phyloP scores from a whole-genome alignment of 495 filamentous ascomycete genomes.

The Talaromyces borbonicus region DNA sequence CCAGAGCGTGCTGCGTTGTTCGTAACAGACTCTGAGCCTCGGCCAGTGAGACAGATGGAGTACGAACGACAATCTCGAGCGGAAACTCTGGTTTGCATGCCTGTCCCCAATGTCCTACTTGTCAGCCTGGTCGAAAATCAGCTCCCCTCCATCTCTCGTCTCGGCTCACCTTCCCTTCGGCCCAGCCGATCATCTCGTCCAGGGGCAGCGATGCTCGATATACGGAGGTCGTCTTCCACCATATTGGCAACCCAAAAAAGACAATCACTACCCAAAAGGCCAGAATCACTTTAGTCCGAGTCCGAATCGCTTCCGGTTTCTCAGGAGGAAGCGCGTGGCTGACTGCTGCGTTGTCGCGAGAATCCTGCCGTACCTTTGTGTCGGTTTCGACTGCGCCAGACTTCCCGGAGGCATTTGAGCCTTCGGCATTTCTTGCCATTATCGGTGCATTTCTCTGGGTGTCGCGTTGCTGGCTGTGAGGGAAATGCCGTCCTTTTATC shows the following conservation, averaged over 20 bases:
- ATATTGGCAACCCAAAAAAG: slow-evolving; percentile 82
- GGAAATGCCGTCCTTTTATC: too few relatives aligned
- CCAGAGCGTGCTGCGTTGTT: slow-evolving; percentile 79
- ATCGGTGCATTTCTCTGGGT: slow-evolving; percentile 26
- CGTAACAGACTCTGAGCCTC: slow-evolving; percentile 73
- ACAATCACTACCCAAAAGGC: slow-evolving; percentile 89
- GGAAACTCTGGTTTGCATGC: slow-evolving; percentile 83
- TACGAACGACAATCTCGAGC: slow-evolving; percentile 68
- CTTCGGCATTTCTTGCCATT: slow-evolving; percentile 33
- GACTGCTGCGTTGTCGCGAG: slow-evolving; percentile 11
- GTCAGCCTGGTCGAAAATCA: background rate
- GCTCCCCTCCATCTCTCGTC: background rate
- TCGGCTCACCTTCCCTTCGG: slow-evolving; percentile 69
- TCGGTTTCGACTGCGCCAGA: slow-evolving; percentile 8
- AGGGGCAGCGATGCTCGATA: slow-evolving; percentile 80
- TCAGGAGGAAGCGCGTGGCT: slow-evolving; percentile 60
- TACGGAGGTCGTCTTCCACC: slow-evolving; percentile 94
- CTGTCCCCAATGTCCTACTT: slow-evolving; percentile 32
- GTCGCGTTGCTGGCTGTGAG: too few relatives aligned
- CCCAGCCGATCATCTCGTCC: slow-evolving; percentile 83
- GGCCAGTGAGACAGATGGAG: slow-evolving; percentile 50
- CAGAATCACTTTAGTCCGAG: slow-evolving; percentile 62
- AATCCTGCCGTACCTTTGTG: background rate
- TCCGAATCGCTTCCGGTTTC: slow-evolving; percentile 53
- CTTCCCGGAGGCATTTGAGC: slow-evolving; percentile 24